phyloP scores from a whole-genome alignment of 2,329 filamentous ascomycete species.

The Chalara sp. region DNA sequence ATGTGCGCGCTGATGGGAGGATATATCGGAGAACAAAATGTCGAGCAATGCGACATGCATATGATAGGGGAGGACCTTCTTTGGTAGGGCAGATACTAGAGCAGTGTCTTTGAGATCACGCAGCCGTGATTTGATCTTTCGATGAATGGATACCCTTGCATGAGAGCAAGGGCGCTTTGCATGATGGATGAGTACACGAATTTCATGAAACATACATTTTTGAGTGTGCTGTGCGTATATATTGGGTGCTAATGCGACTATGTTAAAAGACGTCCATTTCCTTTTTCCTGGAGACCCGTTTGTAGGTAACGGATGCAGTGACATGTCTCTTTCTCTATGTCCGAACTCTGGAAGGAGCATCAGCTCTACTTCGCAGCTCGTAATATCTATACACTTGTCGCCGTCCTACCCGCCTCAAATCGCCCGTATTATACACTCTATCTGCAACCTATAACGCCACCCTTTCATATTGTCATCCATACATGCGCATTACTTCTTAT shows the following conservation, averaged over 20 bases:
- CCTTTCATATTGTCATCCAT: neutral
- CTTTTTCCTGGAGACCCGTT: too few species aligned
- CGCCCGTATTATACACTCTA: neutral
- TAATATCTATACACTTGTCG: too few species aligned
- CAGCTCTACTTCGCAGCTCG: conserved; percentile 7
- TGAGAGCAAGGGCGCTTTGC: neutral
- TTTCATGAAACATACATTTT: neutral
- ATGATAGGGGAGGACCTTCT: conserved; percentile 8
- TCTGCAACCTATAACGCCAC: conserved; percentile 13
- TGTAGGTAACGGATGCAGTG: too few species aligned
- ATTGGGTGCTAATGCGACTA: too few species aligned
- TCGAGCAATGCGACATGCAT: conserved; percentile 12
- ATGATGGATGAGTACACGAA: conserved; percentile 2
- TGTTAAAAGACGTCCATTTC: too few species aligned
- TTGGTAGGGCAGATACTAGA: conserved; percentile 21
- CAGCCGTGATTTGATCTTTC: neutral
- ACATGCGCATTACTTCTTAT: neutral
- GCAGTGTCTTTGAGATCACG: conserved; percentile 17
- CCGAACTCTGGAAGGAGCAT: conserved; percentile 9
- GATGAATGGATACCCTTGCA: neutral
- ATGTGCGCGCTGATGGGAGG: neutral
- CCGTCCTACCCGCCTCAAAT: too few species aligned
- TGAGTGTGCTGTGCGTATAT: too few species aligned
- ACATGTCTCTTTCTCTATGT: too few species aligned
- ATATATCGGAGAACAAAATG: neutral